Evolutionary conservation across 352 stramenopile species (phyloP).

Genomic region (Pythium guiyangense): DNA sequence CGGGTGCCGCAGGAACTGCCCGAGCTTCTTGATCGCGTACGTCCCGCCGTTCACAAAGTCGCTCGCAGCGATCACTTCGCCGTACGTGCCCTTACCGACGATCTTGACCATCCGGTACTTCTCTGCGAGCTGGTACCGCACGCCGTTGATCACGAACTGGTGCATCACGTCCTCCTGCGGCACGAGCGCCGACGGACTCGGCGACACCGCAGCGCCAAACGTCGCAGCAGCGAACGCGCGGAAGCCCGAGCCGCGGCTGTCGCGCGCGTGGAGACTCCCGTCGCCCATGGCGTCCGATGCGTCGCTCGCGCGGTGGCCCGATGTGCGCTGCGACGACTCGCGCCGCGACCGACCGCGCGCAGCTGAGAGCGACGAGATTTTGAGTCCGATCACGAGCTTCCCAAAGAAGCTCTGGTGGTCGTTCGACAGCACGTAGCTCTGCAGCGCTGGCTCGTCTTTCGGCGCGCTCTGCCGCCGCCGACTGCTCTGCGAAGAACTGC

Average conservation of each 20-base stretch:
- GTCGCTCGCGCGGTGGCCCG: conserved; percentile 25
- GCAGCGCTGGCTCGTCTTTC: conserved; percentile 17
- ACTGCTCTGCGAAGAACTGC: conserved; percentile 13
- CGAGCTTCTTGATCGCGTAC: conserved; percentile 89
- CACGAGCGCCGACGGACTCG: conserved; percentile 14
- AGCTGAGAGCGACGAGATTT: conserved; percentile 62
- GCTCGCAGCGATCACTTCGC: conserved; percentile 85
- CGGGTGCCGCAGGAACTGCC: conserved; percentile 76
- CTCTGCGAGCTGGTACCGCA: conserved; percentile 81
- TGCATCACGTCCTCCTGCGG: conserved; percentile 74
- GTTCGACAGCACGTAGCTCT: conserved; percentile 80
- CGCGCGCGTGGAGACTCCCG: conserved; percentile 7
- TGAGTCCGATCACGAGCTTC: conserved; percentile 63
- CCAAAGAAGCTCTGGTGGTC: conserved; percentile 83
- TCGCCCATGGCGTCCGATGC: conserved; percentile 23
- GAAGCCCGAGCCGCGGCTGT: conserved; percentile 21
- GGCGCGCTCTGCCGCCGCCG: conserved; percentile 14
- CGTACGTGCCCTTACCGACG: conserved; percentile 87
- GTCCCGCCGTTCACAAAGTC: conserved; percentile 83
- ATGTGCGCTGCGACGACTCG: conserved; percentile 28
- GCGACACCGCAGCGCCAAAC: conserved; percentile 15
- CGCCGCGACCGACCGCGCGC: conserved; percentile 29
- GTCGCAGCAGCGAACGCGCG: conserved; percentile 34
- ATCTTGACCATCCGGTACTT: conserved; percentile 90
- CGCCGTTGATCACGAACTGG: conserved; percentile 85